Conservation (phyloP, 371 early-diverging fungal species). For the Mucor irregularis region DNA sequence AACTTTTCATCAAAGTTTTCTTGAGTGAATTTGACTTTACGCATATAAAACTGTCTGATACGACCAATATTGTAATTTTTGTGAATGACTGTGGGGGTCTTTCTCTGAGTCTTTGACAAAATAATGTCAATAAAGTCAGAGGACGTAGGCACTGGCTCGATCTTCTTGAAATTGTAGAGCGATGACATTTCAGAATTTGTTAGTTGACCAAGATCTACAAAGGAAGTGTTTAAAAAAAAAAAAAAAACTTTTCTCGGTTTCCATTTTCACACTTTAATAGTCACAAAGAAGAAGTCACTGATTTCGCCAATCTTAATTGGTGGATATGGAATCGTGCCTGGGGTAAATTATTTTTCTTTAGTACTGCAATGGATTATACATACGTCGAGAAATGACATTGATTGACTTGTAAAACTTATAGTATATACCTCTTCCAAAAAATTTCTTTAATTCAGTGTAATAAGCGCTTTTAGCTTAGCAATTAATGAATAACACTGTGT, state of each 20-base stretch:
- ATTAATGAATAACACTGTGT: no score
- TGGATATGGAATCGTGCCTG: no score
- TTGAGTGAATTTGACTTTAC: conserved; percentile 99
- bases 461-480: no score
- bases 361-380: no score
- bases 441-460: no score
- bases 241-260: conserved; percentile 3
- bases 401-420: no score
- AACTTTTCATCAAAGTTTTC: conserved; percentile 97
- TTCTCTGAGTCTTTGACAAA: conserved; percentile 98
- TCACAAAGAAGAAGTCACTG: no score
- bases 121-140: conserved; percentile 98
- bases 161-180: conserved; percentile 97
- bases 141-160: conserved; percentile 94
- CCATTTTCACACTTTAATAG: neutral
- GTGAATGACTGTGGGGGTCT: conserved; percentile 99
- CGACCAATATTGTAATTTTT: conserved; percentile 94
- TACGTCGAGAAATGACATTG: no score
- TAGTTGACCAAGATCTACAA: neutral
- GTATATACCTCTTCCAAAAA: no score
- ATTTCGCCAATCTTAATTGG: no score
- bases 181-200: conserved; percentile 35
- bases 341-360: no score
- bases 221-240: neutral
- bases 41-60: conserved; percentile 99